Evolutionary conservation across 2,329 filamentous ascomycete genomes (phyloP).

Genomic region (Colletotrichum lindemuthianum): DNA sequence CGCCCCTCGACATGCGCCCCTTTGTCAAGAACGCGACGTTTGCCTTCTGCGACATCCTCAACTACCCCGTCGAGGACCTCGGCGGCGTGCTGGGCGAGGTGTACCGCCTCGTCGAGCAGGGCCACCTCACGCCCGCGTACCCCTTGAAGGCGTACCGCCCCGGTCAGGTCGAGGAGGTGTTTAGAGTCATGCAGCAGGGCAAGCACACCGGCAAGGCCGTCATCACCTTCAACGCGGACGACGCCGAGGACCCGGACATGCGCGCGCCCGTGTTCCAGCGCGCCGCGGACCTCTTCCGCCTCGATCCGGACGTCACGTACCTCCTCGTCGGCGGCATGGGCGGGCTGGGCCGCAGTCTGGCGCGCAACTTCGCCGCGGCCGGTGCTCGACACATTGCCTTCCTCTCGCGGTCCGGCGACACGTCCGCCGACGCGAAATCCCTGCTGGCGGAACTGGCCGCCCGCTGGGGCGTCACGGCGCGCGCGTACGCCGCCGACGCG

Average conservation of each 20-base stretch:
- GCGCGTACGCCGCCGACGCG: conserved; percentile 46
- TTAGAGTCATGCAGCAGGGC: conserved; percentile 52
- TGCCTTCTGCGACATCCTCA: conserved; percentile 44
- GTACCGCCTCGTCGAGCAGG: background rate
- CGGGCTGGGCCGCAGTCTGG: conserved; percentile 40
- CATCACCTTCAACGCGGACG: conserved; percentile 2
- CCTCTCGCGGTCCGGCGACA: conserved; percentile 41
- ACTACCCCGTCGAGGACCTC: conserved; percentile 37
- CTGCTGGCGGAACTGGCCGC: conserved; percentile 37
- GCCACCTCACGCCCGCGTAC: conserved; percentile 21
- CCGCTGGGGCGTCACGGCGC: conserved; percentile 31
- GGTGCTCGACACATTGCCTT: conserved; percentile 45
- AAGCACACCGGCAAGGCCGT: conserved; percentile 55
- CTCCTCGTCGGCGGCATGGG: conserved; percentile 45
- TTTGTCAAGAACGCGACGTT: conserved; percentile 52
- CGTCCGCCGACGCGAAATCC: conserved; percentile 31
- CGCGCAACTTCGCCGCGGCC: conserved; percentile 39
- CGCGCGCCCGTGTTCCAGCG: background rate
- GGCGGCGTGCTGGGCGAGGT: conserved; percentile 25
- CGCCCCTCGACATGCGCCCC: conserved; percentile 53
- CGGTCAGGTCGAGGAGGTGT: conserved; percentile 46
- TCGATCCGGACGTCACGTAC: conserved; percentile 40
- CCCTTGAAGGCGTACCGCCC: conserved; percentile 38
- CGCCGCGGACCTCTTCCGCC: background rate
- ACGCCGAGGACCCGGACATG: background rate